phyloP scores from a whole-genome alignment of 2,329 filamentous ascomycete genomes.

The Neonectria punicea region DNA sequence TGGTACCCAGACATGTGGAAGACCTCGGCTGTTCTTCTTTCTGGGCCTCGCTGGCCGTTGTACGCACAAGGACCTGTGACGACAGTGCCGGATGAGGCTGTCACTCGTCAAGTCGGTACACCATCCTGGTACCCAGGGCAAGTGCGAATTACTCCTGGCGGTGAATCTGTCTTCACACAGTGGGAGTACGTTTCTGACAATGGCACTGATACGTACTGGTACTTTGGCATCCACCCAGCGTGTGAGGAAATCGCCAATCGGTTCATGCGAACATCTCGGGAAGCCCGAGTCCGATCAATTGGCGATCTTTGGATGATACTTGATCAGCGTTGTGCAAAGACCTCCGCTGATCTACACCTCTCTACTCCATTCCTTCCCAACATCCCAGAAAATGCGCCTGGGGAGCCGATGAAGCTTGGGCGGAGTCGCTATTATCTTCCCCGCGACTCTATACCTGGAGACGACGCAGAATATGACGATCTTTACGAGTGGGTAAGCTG shows the following conservation, averaged over 20 bases:
- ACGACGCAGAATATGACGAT: not conserved
- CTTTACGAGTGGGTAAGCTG: slow-evolving; percentile 6
- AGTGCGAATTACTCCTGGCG: not conserved
- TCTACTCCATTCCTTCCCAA: not conserved
- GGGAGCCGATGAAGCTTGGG: not conserved
- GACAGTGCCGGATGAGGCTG: not conserved
- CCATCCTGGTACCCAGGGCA: not conserved
- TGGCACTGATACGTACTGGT: not conserved
- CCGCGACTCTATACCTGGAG: not conserved
- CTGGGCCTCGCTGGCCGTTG: not conserved
- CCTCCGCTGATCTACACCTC: not conserved
- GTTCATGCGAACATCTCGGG: not conserved
- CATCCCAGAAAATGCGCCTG: not conserved
- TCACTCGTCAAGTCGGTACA: not conserved
- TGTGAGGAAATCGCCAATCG: slow-evolving; percentile 9
- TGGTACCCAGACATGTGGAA: slow-evolving; percentile 13
- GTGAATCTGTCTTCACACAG: not conserved
- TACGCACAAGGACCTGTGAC: not conserved
- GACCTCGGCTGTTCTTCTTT: slow-evolving; percentile 1
- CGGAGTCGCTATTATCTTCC: slow-evolving; percentile 7
- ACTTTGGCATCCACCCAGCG: slow-evolving; percentile 7
- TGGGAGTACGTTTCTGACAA: not conserved
- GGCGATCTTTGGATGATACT: slow-evolving; percentile 20
- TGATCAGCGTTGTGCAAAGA: slow-evolving; percentile 8
- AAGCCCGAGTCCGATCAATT: not conserved